Percentiles rank a stretch among this genome's conserved stretches.
These are phyloP conservation scores for Golubevia sp. DNA, from an alignment of 1,284 basidiomycete genomes.

Conservation along the genomic window DNA sequence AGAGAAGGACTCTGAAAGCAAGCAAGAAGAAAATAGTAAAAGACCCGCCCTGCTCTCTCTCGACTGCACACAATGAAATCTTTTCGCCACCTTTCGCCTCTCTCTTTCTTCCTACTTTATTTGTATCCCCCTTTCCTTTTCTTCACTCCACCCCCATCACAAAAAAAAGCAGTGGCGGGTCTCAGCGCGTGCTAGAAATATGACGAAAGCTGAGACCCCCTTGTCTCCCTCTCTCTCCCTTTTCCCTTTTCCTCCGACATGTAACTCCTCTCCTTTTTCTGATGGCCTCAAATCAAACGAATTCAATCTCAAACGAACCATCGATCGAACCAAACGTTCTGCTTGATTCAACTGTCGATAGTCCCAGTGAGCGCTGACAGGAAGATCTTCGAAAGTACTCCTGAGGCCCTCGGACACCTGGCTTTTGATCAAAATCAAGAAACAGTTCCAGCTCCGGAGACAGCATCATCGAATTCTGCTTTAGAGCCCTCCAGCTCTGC, in stretches of 20 bases:
- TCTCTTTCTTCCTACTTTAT: background rate
- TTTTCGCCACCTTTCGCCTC: background rate
- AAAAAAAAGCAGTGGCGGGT: no score
- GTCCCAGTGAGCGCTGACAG: background rate
- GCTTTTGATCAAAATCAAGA: constrained; percentile 66
- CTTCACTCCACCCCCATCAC: no score
- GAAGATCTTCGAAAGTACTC: background rate
- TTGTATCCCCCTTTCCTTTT: background rate
- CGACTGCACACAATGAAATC: no score
- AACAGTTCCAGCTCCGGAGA: no score
- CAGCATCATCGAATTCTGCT: constrained; percentile 40
- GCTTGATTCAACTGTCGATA: constrained; percentile 2
- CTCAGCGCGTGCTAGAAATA: background rate
- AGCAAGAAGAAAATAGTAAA: no score
- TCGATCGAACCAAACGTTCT: background rate
- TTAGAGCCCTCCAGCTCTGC: constrained; percentile 24
- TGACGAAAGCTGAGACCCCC: constrained; percentile 5
- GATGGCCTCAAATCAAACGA: no score
- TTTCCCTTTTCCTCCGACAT: constrained; percentile 24
- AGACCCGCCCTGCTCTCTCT: no score
- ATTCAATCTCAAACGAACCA: constrained; percentile 7
- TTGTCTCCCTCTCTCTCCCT: constrained; percentile 8
- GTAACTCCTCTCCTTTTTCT: constrained; percentile 6
- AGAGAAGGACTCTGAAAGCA: no score
- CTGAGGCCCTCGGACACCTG: background rate